Percentiles rank a stretch among this genome's conserved stretches.
These are phyloP conservation scores for Dillenia suffruticosa DNA, from an alignment of 164 flowering plant genomes.

Conservation along the genomic window DNA sequence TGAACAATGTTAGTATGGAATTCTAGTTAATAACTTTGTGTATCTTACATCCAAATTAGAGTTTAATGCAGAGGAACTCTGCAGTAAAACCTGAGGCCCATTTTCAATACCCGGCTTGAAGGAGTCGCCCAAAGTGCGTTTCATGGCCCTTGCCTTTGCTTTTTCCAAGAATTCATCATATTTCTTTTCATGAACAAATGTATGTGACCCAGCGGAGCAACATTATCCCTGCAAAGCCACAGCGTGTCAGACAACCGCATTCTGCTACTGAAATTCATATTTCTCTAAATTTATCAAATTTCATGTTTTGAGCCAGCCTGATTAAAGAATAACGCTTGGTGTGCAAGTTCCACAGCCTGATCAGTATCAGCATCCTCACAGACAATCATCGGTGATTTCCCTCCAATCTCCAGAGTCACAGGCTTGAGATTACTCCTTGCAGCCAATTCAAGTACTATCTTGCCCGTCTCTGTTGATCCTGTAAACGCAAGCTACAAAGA, in stretches of 20 bases:
- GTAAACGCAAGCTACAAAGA: conserved; percentile 76
- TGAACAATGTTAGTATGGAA: no score
- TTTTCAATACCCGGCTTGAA: conserved; percentile 77
- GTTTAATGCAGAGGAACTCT: no score
- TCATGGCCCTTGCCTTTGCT: conserved; percentile 66
- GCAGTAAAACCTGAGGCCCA: conserved; percentile 76
- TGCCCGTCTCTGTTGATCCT: conserved; percentile 77
- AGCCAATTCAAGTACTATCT: conserved; percentile 51
- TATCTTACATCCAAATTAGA: no score
- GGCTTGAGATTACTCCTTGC: conserved; percentile 80
- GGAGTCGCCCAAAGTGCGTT: conserved; percentile 82
- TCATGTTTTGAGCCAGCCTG: conserved; percentile 36
- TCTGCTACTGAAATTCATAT: background rate
- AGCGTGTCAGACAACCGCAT: background rate
- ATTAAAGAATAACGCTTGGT: conserved; percentile 81
- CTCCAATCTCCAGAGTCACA: conserved; percentile 89
- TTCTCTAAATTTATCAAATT: background rate
- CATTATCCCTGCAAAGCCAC: conserved; percentile 64
- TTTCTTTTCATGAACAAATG: conserved; percentile 71
- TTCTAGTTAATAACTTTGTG: no score
- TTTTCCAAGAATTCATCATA: conserved; percentile 84
- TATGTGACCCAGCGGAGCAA: conserved; percentile 91
- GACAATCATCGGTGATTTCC: conserved; percentile 89
- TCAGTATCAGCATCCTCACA: conserved; percentile 84
- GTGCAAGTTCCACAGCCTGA: conserved; percentile 79